These are phyloP conservation scores for Colletotrichum sidae DNA, from an alignment of 2,329 filamentous ascomycete species.

Conservation along the genomic window DNA sequence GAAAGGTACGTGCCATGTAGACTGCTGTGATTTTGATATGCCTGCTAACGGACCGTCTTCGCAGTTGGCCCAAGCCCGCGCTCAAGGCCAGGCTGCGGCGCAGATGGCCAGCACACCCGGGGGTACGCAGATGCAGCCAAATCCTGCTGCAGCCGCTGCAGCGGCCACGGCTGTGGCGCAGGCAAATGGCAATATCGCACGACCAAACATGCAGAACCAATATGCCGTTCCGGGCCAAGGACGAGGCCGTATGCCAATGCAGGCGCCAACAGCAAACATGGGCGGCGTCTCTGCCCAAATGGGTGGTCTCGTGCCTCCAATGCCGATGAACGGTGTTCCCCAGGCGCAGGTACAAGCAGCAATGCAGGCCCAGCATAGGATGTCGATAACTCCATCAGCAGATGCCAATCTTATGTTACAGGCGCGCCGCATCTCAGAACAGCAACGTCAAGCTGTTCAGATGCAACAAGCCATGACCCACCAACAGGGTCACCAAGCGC, in stretches of 20 bases:
- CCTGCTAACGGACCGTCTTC: slow-evolving; percentile 44
- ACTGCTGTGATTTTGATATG: background rate
- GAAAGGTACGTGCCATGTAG: slow-evolving; percentile 60
- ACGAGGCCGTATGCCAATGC: slow-evolving; percentile 65
- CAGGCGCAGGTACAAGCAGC: slow-evolving; percentile 77
- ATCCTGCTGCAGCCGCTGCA: slow-evolving; percentile 37
- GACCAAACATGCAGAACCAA: slow-evolving; percentile 57
- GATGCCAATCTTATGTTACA: slow-evolving; percentile 71
- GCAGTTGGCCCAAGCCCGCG: slow-evolving; percentile 55
- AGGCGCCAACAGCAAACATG: slow-evolving; percentile 65
- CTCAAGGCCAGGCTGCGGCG: slow-evolving; percentile 54
- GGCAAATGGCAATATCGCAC: slow-evolving; percentile 47
- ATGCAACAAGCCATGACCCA: slow-evolving; percentile 56
- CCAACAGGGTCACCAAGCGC: slow-evolving; percentile 51
- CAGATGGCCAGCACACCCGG: slow-evolving; percentile 57
- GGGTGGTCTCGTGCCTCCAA: slow-evolving; percentile 62
- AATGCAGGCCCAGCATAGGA: slow-evolving; percentile 67
- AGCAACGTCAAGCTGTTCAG: slow-evolving; percentile 66
- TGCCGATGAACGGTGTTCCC: slow-evolving; percentile 73
- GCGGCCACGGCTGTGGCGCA: slow-evolving; percentile 13
- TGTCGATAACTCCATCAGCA: slow-evolving; percentile 64
- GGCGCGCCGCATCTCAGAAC: slow-evolving; percentile 74
- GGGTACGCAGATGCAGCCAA: slow-evolving; percentile 42
- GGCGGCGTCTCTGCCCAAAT: slow-evolving; percentile 61
- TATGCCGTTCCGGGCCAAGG: slow-evolving; percentile 58